phyloP scores from a whole-genome alignment of 2,329 filamentous ascomycete genomes.

The Fonsecaea pugnacius region DNA sequence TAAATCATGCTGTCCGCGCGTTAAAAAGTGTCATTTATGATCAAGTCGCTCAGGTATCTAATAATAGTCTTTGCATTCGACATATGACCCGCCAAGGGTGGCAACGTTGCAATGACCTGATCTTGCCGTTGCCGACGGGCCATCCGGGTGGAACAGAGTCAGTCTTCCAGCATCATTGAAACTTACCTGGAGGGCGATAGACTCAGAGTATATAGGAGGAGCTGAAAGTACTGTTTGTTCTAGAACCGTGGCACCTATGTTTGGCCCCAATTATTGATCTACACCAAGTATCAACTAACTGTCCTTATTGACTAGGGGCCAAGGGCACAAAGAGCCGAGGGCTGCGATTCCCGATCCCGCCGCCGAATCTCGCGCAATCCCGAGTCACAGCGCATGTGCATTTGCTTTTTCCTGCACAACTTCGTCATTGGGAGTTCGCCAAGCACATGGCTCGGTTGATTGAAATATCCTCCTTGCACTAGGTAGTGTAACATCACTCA shows the following conservation, averaged over 20 bases:
- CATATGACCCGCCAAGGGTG: background rate
- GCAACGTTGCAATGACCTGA: background rate
- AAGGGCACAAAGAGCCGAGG: background rate
- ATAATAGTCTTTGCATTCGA: background rate
- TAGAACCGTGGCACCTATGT: background rate
- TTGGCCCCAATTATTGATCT: background rate
- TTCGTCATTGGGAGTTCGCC: background rate
- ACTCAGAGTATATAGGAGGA: background rate
- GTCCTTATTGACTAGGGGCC: background rate
- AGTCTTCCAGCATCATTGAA: background rate
- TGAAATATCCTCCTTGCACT: no score
- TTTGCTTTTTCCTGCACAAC: background rate
- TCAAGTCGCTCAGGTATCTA: background rate
- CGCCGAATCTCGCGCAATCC: background rate
- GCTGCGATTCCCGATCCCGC: background rate
- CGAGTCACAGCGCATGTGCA: background rate
- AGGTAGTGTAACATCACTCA: background rate
- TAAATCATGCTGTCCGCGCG: background rate
- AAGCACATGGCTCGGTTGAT: no score
- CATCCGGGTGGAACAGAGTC: background rate
- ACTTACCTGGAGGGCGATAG: background rate
- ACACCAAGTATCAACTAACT: background rate
- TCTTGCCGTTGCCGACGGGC: background rate
- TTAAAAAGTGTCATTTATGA: background rate
- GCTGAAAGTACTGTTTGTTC: background rate